Percentiles rank a stretch among this genome's conserved stretches.
Evolutionary conservation across 192 early-diverging fungal species (phyloP).

Genomic region (Funneliformis mosseae): DNA sequence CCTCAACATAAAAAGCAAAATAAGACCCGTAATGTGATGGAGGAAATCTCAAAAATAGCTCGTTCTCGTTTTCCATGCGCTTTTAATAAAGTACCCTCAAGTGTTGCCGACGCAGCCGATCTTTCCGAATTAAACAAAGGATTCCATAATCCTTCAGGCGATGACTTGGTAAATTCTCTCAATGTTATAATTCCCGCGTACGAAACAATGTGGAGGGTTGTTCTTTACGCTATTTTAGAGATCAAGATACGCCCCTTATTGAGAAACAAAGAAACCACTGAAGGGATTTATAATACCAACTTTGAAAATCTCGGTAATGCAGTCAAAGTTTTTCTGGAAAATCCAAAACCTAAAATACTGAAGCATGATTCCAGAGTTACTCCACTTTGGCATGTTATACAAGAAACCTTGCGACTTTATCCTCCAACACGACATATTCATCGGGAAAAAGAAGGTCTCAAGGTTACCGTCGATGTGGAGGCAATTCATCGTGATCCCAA

Average conservation of each 20-base stretch:
- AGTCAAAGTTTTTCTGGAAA: neutral
- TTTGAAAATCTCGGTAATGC: neutral
- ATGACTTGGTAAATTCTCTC: neutral
- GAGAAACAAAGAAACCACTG: neutral
- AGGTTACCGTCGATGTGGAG: neutral
- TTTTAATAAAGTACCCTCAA: neutral
- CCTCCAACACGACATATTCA: slow-evolving; percentile 16
- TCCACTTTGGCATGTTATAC: neutral
- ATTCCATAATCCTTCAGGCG: neutral
- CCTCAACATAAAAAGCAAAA: neutral
- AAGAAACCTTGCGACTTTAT: slow-evolving; percentile 14
- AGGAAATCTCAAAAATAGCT: slow-evolving; percentile 1
- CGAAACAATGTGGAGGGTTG: slow-evolving; percentile 28
- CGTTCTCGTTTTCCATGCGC: neutral
- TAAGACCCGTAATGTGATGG: neutral
- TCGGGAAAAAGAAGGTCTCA: neutral
- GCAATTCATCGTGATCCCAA: slow-evolving; percentile 4
- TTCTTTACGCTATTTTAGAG: slow-evolving; percentile 3
- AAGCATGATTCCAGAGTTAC: neutral
- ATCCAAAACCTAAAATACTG: neutral
- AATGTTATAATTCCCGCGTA: slow-evolving; percentile 19
- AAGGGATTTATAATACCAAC: neutral
- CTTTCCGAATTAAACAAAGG: neutral
- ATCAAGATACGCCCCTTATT: neutral
- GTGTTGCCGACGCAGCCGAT: neutral